Percentiles rank a stretch among this genome's conserved stretches.
phyloP scores from a whole-genome alignment of 1,139 yeast species.

The Geotrichum restrictum region DNA sequence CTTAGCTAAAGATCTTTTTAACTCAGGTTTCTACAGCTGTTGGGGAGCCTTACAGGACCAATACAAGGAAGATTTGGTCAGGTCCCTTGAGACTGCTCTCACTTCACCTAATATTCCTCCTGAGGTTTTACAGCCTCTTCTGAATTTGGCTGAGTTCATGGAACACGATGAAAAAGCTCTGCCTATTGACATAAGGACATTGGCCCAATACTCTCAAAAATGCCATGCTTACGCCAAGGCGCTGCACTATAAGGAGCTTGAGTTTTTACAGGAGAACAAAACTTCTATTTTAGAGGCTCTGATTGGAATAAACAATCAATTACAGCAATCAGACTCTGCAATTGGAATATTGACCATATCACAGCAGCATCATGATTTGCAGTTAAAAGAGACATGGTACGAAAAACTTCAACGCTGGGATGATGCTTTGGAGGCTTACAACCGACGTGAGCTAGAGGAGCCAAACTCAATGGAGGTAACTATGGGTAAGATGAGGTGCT shows the following conservation, averaged over 20 bases:
- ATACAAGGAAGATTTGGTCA: slow-evolving; percentile 85
- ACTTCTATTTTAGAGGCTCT: slow-evolving; percentile 89
- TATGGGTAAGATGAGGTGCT: slow-evolving; percentile 96
- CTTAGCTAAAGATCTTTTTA: slow-evolving; percentile 83
- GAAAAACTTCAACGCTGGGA: slow-evolving; percentile 97
- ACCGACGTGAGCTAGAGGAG: slow-evolving; percentile 50
- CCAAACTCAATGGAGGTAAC: slow-evolving; percentile 63
- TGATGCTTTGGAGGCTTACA: slow-evolving; percentile 89
- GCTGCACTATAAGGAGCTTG: slow-evolving; percentile 89
- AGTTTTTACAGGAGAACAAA: slow-evolving; percentile 88
- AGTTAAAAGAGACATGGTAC: slow-evolving; percentile 94
- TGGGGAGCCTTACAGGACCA: slow-evolving; percentile 94
- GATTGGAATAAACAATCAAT: slow-evolving; percentile 86
- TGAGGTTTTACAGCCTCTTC: slow-evolving; percentile 83
- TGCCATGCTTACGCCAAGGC: slow-evolving; percentile 98
- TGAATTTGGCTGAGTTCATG: slow-evolving; percentile 92
- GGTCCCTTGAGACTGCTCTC: slow-evolving; percentile 78
- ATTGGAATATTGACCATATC: slow-evolving; percentile 95
- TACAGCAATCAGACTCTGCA: slow-evolving; percentile 97
- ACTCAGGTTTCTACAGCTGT: slow-evolving; percentile 92
- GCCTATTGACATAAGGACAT: slow-evolving; percentile 81
- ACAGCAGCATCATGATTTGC: slow-evolving; percentile 86
- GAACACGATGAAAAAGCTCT: slow-evolving; percentile 94
- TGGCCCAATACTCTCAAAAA: slow-evolving; percentile 90
- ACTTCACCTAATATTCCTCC: slow-evolving; percentile 93